Percentiles rank a stretch among this genome's conserved stretches.
Conservation (phyloP, 2,329 filamentous ascomycete genomes). For the Fusarium newnesense region DNA sequence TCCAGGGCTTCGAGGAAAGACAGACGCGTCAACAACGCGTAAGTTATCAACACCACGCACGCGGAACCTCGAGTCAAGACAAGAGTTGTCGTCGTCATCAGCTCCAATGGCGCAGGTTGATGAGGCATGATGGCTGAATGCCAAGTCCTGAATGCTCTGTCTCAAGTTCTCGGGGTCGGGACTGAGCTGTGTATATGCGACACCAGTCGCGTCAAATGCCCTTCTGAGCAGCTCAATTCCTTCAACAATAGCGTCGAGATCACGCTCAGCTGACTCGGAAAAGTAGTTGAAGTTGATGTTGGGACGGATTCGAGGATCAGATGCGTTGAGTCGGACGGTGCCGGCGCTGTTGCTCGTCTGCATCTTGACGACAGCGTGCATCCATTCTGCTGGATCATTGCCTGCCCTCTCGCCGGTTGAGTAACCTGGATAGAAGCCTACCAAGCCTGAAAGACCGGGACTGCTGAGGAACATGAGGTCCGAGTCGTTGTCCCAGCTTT, state of each 20-base stretch:
- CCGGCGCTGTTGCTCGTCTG: slow-evolving; percentile 8
- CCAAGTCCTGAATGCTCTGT: background rate
- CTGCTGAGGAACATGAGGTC: slow-evolving; percentile 9
- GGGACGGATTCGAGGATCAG: background rate
- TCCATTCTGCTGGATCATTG: background rate
- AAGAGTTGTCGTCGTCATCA: background rate
- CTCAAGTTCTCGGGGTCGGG: background rate
- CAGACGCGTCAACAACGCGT: slow-evolving; percentile 10
- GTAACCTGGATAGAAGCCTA: slow-evolving; percentile 2
- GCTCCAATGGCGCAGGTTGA: background rate
- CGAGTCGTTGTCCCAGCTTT: background rate
- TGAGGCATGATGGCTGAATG: background rate
- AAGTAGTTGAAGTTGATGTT: slow-evolving; percentile 15
- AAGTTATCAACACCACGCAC: background rate
- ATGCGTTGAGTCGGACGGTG: background rate
- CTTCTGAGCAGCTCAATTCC: slow-evolving; percentile 1
- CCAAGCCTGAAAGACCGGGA: fast-evolving
- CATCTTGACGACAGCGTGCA: slow-evolving; percentile 10
- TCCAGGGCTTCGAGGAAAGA: slow-evolving; percentile 1
- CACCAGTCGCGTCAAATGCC: slow-evolving; percentile 1
- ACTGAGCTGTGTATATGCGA: background rate
- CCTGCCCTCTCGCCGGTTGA: background rate
- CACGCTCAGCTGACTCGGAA: background rate
- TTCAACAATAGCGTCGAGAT: slow-evolving; percentile 1
- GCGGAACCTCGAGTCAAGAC: background rate